phyloP scores from a whole-genome alignment of 345 rosid genomes.

The Pelargonium nanum region DNA sequence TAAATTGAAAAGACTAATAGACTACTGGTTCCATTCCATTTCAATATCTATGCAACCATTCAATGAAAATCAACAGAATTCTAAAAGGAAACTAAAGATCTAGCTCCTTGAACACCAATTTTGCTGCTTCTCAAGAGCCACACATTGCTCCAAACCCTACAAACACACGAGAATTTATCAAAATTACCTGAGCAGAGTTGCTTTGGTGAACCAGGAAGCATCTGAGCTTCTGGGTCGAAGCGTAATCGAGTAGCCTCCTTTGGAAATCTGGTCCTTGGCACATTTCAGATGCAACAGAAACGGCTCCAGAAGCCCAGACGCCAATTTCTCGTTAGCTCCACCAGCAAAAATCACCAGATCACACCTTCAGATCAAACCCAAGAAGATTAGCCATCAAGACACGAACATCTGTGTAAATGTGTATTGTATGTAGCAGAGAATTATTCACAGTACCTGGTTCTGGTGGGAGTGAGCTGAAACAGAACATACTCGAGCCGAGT shows the following conservation, averaged over 20 bases:
- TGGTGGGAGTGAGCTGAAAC: conserved; percentile 95
- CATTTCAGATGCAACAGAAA: conserved; percentile 68
- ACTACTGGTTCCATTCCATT: not conserved
- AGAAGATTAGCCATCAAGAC: not conserved
- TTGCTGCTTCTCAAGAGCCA: not conserved
- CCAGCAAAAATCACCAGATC: conserved; percentile 78
- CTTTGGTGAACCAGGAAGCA: conserved; percentile 79
- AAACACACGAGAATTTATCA: not conserved
- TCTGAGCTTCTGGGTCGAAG: conserved; percentile 46
- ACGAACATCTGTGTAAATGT: not conserved
- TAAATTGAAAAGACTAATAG: not conserved
- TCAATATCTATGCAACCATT: not conserved
- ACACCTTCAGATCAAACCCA: conserved; percentile 38
- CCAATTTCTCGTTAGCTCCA: conserved; percentile 68
- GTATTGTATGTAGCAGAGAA: not conserved
- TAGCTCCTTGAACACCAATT: no score
- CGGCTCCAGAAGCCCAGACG: conserved; percentile 75
- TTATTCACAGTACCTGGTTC: conserved; percentile 68
- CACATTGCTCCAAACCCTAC: not conserved
- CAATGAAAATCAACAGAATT: not conserved
- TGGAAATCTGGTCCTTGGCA: conserved; percentile 80
- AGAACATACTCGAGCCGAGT: conserved; percentile 74
- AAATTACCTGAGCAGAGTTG: conserved; percentile 69
- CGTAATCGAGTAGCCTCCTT: conserved; percentile 83
- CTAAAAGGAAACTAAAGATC: not conserved